Conservation (phyloP, 1,284 basidiomycete genomes). For the Takashimella koratensis region DNA sequence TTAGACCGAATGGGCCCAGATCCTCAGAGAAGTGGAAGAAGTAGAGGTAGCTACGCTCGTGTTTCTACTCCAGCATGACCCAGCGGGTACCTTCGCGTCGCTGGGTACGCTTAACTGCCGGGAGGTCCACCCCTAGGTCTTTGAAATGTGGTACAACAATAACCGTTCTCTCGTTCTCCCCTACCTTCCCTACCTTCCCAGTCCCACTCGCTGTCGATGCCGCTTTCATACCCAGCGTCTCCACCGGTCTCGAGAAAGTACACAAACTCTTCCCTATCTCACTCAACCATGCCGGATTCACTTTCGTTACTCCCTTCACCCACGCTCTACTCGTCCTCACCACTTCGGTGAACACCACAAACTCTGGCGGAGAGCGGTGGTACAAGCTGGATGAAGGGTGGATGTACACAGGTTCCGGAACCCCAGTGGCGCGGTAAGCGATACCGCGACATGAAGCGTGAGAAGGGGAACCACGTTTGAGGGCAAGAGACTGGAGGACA, state of each 20-base stretch:
- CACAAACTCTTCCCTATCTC: conserved; percentile 76
- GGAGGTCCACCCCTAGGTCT: conserved; percentile 76
- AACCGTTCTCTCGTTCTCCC: conserved; percentile 51
- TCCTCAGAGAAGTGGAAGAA: too few relatives aligned
- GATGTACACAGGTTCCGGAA: conserved; percentile 84
- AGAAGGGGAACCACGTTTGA: conserved; percentile 56
- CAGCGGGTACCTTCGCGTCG: conserved; percentile 47
- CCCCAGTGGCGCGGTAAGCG: conserved; percentile 76
- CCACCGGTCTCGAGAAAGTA: conserved; percentile 80
- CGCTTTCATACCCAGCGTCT: conserved; percentile 53
- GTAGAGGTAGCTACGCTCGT: too few relatives aligned
- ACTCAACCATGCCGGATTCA: conserved; percentile 87
- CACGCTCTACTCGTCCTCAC: conserved; percentile 70
- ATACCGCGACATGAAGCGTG: conserved; percentile 74
- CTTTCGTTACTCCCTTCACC: conserved; percentile 79
- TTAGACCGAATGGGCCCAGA: too few relatives aligned
- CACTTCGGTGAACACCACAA: conserved; percentile 78
- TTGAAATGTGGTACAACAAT: conserved; percentile 78
- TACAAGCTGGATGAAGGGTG: conserved; percentile 84
- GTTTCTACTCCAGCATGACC: conserved; percentile 42
- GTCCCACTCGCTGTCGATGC: neutral
- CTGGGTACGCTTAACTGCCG: conserved; percentile 61
- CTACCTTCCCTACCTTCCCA: conserved; percentile 48
- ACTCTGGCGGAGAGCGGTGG: conserved; percentile 73
- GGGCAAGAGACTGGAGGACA: conserved; percentile 77